Conservation (phyloP, 2,329 filamentous ascomycete genomes). For the Sporothrix curviconia region DNA sequence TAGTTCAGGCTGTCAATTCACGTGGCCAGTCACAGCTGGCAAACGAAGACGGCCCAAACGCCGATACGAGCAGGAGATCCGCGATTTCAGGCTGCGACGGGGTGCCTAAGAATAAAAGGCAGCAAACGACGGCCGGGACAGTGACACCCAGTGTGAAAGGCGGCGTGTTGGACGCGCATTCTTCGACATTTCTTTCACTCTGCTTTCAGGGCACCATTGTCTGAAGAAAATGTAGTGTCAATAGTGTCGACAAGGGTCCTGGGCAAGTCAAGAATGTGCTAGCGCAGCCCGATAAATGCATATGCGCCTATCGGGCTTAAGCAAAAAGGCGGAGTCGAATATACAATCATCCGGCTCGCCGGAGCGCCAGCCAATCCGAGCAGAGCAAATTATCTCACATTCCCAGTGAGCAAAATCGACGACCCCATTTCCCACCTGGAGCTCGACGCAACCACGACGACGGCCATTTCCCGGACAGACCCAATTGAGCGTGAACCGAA, state of each 20-base stretch:
- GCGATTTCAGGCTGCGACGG: neutral
- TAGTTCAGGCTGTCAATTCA: constrained; percentile 4
- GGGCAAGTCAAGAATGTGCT: no score
- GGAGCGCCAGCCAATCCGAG: constrained; percentile 15
- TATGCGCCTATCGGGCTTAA: neutral
- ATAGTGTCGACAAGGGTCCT: no score
- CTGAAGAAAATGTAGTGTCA: no score
- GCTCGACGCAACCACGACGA: constrained; percentile 4
- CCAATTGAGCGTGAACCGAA: neutral
- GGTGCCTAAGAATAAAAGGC: no score
- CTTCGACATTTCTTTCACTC: no score
- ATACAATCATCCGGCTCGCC: constrained; percentile 11
- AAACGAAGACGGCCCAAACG: neutral
- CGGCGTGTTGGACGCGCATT: no score
- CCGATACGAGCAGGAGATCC: neutral
- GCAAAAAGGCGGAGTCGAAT: constrained; percentile 3
- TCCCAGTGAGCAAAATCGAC: constrained; percentile 12
- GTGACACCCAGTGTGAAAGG: no score
- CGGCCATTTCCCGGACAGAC: neutral
- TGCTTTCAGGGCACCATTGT: no score
- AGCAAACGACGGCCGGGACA: no score
- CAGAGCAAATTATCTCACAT: constrained; percentile 18
- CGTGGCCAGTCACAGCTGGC: constrained; percentile 22
- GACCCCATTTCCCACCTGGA: constrained; percentile 8
- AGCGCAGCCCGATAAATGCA: neutral